Evolutionary conservation across 495 filamentous ascomycete genomes (phyloP).

Genomic region (Mytilinidion resinicola): DNA sequence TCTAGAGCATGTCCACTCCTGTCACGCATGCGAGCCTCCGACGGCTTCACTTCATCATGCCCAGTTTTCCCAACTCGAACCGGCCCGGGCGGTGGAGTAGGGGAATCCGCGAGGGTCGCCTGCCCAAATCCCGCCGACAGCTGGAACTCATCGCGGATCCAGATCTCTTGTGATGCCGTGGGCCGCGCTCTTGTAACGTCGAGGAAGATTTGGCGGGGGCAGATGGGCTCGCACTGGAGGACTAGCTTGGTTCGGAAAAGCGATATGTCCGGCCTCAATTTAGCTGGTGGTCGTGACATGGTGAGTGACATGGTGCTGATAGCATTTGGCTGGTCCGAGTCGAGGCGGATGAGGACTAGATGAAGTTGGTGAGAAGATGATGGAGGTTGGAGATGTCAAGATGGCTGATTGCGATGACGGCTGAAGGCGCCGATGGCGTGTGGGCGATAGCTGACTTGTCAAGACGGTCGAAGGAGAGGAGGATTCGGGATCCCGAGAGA

Average conservation of each 20-base stretch:
- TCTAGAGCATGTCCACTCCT: not conserved
- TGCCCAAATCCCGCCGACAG: not conserved
- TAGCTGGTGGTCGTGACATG: too few relatives aligned
- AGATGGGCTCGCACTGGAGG: not conserved
- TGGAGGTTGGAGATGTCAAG: not conserved
- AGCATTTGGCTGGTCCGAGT: not conserved
- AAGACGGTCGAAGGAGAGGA: too few relatives aligned
- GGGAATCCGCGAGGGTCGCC: not conserved
- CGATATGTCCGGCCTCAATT: not conserved
- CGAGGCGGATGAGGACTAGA: not conserved
- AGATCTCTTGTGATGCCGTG: not conserved
- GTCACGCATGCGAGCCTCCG: not conserved
- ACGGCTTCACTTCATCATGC: not conserved
- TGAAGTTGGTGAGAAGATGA: not conserved
- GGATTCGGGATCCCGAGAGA: too few relatives aligned
- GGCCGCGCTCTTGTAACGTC: not conserved
- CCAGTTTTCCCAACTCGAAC: not conserved
- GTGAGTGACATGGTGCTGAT: not conserved
- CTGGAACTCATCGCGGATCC: not conserved
- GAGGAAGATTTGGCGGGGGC: not conserved
- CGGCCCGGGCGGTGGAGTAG: not conserved
- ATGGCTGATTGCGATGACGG: not conserved
- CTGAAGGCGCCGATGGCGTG: not conserved
- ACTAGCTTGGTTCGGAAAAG: not conserved
- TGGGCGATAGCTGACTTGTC: not conserved